A percentile compares a stretch with the other conserved stretches of the same genome.
Evolutionary conservation across 768 basidiomycete species (phyloP).

Genomic region (Suillus spraguei): DNA sequence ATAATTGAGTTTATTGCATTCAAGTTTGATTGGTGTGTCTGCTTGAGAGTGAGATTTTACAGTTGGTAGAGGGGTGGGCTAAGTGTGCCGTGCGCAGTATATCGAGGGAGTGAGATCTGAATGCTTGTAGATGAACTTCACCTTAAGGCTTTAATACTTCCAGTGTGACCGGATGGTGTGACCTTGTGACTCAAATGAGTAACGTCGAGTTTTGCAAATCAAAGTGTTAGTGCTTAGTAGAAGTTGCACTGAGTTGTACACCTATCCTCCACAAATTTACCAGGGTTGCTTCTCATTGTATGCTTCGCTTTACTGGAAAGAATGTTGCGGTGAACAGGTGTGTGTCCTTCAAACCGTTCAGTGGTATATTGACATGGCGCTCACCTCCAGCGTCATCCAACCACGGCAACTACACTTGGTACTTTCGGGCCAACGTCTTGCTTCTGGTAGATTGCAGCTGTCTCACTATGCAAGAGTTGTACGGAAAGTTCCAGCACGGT

Average conservation of each 20-base stretch:
- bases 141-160: neutral
- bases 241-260: neutral
- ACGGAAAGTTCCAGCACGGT: neutral
- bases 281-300: constrained; percentile 29
- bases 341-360: constrained; percentile 9
- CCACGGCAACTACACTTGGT: neutral
- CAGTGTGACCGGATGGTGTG: neutral
- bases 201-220: neutral
- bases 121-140: neutral
- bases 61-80: neutral
- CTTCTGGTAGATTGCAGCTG: constrained; percentile 13
- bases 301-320: constrained; percentile 41
- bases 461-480: neutral
- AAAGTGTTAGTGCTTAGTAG: neutral
- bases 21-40: neutral
- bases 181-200: neutral
- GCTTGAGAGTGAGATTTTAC: neutral
- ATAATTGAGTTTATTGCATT: neutral
- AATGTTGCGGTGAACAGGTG: constrained; percentile 43
- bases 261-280: neutral
- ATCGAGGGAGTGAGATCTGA: neutral
- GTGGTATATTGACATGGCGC: neutral
- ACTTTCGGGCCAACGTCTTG: constrained; percentile 10
- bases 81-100: neutral
- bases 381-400: neutral